A percentile compares a stretch with the other conserved stretches of the same genome.
These are phyloP conservation scores for Coriolopsis trogii DNA, from an alignment of 1,284 basidiomycete species.

Conservation along the genomic window DNA sequence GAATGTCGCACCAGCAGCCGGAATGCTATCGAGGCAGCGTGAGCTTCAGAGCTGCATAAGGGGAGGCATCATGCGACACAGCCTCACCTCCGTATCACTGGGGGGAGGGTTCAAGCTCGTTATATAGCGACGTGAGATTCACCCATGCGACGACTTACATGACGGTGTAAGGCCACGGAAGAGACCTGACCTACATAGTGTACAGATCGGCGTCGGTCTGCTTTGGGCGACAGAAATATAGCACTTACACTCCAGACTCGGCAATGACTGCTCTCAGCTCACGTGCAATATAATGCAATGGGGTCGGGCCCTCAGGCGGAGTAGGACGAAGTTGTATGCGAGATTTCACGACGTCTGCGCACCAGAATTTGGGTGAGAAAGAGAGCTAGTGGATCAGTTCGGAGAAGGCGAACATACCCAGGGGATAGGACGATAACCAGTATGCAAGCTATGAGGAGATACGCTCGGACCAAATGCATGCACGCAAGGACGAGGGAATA, in stretches of 20 bases:
- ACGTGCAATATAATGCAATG: slow-evolving; percentile 79
- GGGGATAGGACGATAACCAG: slow-evolving; percentile 92
- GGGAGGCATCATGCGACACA: no score
- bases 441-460: slow-evolving; percentile 75
- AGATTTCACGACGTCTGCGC: slow-evolving; percentile 87
- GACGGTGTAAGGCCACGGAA: slow-evolving; percentile 77
- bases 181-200: slow-evolving; percentile 55
- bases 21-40: no score
- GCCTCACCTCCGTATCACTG: no score
- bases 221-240: slow-evolving; percentile 2
- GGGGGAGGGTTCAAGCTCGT: no score
- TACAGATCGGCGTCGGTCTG: not conserved
- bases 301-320: slow-evolving; percentile 78
- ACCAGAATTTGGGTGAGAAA: not conserved
- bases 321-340: slow-evolving; percentile 80
- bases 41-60: no score
- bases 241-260: slow-evolving; percentile 77
- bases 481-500: slow-evolving; percentile 19
- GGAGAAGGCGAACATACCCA: slow-evolving; percentile 50
- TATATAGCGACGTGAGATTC: not conserved
- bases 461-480: not conserved
- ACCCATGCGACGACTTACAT: slow-evolving; percentile 53
- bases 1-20: no score
- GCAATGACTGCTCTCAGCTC: slow-evolving; percentile 72
- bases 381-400: not conserved